Evolutionary conservation across 805 yeast species (phyloP), one percentile per base, ranked within the genome.

Genomic region (Metschnikowia cubensis): DNA sequence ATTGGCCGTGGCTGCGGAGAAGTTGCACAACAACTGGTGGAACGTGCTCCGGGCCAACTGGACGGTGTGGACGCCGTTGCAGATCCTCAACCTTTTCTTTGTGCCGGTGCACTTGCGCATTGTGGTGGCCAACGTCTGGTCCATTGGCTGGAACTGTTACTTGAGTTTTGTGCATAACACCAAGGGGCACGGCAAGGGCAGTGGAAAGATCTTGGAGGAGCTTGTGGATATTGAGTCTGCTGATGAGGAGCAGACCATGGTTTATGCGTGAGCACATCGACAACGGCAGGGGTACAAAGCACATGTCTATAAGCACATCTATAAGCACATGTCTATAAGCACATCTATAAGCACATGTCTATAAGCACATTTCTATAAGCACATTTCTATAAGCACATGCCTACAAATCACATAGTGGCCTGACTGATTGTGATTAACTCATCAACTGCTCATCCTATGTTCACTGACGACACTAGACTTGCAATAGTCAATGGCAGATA

Each of bases 121-220:
- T 14, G 69, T 72, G 14, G 61, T 68, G 20, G 54, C 73, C 20
- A 73, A 73, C 50, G 38, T 70, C 10, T 70, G 73, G 69, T 69
- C 75, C 6, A 62, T 71, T 20, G 73, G 74, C 25, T 73, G 77
- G 77, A 72, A 68, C 54, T 67, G 71, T 39, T 73, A 64, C 59
- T 68, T 73, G 61, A 71, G 76, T 56, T 69, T 62, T 48, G 64
- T 70, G 49, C 89, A 87, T 55, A 74, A 82, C 43, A 69, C 73
- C 14, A 59, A 62, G 52, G 69, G 71, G 8, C 75, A 69, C 46
- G 74, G 71, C 25, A 67, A 68, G 51, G 70, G 69, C 10, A 64
- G 69, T 45, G 73, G 72, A n/a, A 58, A 61, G 45, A 50, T 53
- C 34, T 51, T 72, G 38, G 76, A 71, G 57, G 74, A 70, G 50